These are phyloP conservation scores for Lachancea waltii DNA, from an alignment of 805 yeast genomes.

Conservation along the genomic window DNA sequence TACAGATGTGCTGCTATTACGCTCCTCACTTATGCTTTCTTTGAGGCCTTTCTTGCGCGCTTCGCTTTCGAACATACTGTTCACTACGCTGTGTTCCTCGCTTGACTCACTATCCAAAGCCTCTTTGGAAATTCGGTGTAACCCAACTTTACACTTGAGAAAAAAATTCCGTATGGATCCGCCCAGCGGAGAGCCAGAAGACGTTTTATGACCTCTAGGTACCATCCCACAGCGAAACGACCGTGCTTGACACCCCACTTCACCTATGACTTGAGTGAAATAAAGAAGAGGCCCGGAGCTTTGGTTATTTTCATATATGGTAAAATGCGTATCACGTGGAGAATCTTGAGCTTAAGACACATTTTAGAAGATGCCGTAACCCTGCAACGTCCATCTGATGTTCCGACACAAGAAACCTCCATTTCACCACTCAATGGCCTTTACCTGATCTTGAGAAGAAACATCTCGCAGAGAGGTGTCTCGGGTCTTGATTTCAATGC, in stretches of 20 bases:
- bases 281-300: too few relatives aligned
- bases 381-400: not conserved
- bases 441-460: conserved; percentile 1
- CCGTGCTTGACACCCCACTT: not conserved
- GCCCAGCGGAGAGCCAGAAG: not conserved
- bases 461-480: conserved; percentile 10
- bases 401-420: too few relatives aligned
- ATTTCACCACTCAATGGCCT: conserved; percentile 6
- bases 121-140: conserved; percentile 9
- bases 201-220: not conserved
- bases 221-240: not conserved
- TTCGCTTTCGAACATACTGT: conserved; percentile 39
- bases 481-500: conserved; percentile 29
- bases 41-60: not conserved
- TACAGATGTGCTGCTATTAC: conserved; percentile 8
- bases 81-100: conserved; percentile 23
- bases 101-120: conserved; percentile 10
- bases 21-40: conserved; percentile 3
- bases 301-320: too few relatives aligned
- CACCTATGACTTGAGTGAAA: not conserved
- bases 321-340: too few relatives aligned
- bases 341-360: too few relatives aligned
- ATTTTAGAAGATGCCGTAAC: too few relatives aligned
- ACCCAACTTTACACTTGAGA: conserved; percentile 3
- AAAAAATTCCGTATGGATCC: conserved; percentile 5